These are phyloP conservation scores for Candida boidinii DNA, from an alignment of 805 yeast genomes.

Conservation along the genomic window DNA sequence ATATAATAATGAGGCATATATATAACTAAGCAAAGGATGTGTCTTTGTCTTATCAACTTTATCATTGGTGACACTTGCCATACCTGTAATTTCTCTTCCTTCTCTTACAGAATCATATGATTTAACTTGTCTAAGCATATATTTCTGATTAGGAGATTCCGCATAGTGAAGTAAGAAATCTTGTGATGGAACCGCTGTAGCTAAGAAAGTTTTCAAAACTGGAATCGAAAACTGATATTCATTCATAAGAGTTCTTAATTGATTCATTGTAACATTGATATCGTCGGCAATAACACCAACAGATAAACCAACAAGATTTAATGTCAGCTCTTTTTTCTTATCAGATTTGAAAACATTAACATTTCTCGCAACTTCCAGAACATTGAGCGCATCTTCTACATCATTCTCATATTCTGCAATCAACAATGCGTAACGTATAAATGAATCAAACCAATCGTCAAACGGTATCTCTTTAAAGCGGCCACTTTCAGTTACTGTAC, in stretches of 20 bases:
- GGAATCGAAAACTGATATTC: slow-evolving; percentile 71
- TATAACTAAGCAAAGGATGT: slow-evolving; percentile 50
- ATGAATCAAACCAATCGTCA: slow-evolving; percentile 78
- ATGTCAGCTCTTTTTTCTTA: slow-evolving; percentile 46
- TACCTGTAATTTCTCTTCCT: slow-evolving; percentile 56
- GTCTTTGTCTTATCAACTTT: slow-evolving; percentile 41
- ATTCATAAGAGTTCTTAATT: slow-evolving; percentile 55
- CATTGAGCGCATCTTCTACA: slow-evolving; percentile 55
- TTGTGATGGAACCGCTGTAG: slow-evolving; percentile 29
- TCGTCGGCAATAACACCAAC: slow-evolving; percentile 40
- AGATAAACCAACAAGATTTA: slow-evolving; percentile 61
- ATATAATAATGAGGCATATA: slow-evolving; percentile 75
- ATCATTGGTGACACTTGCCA: slow-evolving; percentile 62
- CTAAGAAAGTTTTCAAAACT: slow-evolving; percentile 55
- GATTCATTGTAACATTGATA: slow-evolving; percentile 41
- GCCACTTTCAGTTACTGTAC: slow-evolving; percentile 19
- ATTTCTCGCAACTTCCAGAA: slow-evolving; percentile 65
- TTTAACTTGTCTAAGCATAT: slow-evolving; percentile 79
- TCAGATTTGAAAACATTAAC: slow-evolving; percentile 74
- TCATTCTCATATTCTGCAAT: slow-evolving; percentile 49
- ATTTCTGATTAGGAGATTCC: slow-evolving; percentile 82
- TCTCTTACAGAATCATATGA: slow-evolving; percentile 69
- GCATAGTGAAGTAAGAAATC: slow-evolving; percentile 33
- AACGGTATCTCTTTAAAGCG: slow-evolving; percentile 54
- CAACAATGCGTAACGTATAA: slow-evolving; percentile 69